Conservation (phyloP, 129 eudicot species). For the Flaveria brownii region DNA sequence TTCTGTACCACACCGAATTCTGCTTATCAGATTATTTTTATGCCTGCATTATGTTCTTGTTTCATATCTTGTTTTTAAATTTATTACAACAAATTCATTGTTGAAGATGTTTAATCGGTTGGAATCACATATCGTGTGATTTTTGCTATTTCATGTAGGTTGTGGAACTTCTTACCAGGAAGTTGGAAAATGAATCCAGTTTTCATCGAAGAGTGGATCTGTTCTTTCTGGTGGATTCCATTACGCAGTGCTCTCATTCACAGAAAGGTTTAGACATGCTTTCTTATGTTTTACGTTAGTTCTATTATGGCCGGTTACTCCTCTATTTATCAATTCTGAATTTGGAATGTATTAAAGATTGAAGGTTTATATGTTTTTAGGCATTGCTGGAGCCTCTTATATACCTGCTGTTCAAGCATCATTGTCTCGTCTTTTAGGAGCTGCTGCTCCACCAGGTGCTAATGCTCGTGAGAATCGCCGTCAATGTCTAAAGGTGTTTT, state of each 20-base stretch:
- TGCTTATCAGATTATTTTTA: constrained; percentile 5
- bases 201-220: constrained; percentile 82
- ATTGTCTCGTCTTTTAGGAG: constrained; percentile 75
- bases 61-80: neutral
- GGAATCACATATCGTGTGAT: constrained; percentile 14
- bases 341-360: constrained; percentile 5
- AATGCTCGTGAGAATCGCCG: constrained; percentile 84
- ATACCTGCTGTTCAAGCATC: constrained; percentile 81
- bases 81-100: neutral
- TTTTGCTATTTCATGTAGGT: constrained; percentile 49
- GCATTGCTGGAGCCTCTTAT: constrained; percentile 83
- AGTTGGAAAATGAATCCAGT: constrained; percentile 76
- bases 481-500: constrained; percentile 77
- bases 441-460: constrained; percentile 85
- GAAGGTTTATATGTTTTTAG: constrained; percentile 30
- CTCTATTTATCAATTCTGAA: neutral
- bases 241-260: constrained; percentile 88
- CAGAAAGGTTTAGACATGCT: constrained; percentile 60
- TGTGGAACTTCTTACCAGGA: constrained; percentile 79
- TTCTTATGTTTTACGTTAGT: neutral
- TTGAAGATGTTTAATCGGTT: constrained; percentile 17
- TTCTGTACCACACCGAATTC: constrained; percentile 15
- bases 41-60: constrained; percentile 15
- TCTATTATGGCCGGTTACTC: neutral
- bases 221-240: constrained; percentile 87